Percentiles rank a stretch among this genome's conserved stretches.
These are phyloP conservation scores for Symbiodinium pilosum DNA, from an alignment of 73 alveolate genomes.

Conservation along the genomic window DNA sequence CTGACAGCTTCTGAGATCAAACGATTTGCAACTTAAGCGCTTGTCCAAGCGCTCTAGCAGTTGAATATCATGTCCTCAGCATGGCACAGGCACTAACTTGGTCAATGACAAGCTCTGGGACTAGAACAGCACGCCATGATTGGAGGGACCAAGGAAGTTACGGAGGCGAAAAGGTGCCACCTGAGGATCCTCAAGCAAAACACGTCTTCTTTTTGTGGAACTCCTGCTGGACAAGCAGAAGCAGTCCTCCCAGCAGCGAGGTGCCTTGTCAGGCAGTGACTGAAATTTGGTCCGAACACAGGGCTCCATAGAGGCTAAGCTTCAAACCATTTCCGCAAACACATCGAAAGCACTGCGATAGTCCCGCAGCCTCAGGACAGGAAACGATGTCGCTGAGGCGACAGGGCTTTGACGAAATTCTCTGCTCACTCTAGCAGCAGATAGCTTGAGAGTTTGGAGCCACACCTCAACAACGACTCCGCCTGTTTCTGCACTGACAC, in stretches of 20 bases:
- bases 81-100: neutral
- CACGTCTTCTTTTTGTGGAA: too few relatives aligned
- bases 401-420: too few relatives aligned
- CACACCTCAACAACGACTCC: neutral
- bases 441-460: neutral
- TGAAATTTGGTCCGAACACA: neutral
- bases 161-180: neutral
- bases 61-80: neutral
- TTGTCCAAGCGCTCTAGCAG: neutral
- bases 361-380: conserved; percentile 12
- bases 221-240: too few relatives aligned
- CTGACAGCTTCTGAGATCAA: neutral
- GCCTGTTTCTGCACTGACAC: neutral
- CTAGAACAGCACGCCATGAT: too few relatives aligned
- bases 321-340: neutral
- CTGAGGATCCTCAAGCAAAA: neutral
- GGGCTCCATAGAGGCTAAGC: neutral
- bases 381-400: too few relatives aligned
- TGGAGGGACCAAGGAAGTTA: neutral
- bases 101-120: too few relatives aligned
- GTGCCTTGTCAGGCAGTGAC: neutral
- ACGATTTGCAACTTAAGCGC: neutral
- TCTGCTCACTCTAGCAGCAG: too few relatives aligned
- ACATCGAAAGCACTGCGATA: neutral
- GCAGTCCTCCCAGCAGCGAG: neutral